phyloP scores from a whole-genome alignment of 768 basidiomycete species.

The Naganishia vaughanmartiniae region DNA sequence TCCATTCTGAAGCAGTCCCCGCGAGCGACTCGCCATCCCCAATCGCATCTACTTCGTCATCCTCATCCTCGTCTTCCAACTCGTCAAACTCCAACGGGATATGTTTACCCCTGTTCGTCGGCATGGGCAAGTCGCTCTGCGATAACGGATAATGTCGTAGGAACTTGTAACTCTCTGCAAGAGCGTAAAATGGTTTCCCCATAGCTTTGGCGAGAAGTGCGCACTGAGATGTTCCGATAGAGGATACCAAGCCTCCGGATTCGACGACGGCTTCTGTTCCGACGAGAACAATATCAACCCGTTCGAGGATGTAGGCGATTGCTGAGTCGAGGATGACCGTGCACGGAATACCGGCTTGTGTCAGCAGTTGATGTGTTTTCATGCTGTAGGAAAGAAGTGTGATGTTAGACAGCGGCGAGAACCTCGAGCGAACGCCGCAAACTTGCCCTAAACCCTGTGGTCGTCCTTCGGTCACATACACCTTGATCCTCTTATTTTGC shows the following conservation, averaged over 20 bases:
- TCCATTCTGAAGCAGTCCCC: neutral
- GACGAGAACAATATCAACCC: conserved; percentile 90
- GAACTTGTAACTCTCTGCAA: conserved; percentile 97
- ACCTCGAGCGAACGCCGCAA: neutral
- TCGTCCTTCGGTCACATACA: conserved; percentile 94
- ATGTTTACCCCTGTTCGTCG: conserved; percentile 65
- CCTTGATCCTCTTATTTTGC: conserved; percentile 82
- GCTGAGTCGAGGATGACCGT: conserved; percentile 93
- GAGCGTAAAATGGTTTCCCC: conserved; percentile 93
- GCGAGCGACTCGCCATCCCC: neutral
- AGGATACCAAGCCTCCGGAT: conserved; percentile 61
- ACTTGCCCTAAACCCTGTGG: conserved; percentile 82
- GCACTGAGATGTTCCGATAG: conserved; percentile 89
- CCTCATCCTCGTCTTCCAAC: conserved; percentile 31
- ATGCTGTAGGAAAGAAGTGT: conserved; percentile 58
- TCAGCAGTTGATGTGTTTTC: conserved; percentile 83
- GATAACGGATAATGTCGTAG: conserved; percentile 80
- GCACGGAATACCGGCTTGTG: conserved; percentile 86
- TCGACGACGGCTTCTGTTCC: conserved; percentile 98
- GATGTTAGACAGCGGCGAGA: conserved; percentile 19
- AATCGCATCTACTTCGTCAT: conserved; percentile 12
- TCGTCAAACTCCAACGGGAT: conserved; percentile 59
- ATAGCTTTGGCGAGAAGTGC: conserved; percentile 92
- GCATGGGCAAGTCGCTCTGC: conserved; percentile 50
- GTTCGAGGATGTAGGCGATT: conserved; percentile 94